Percentiles rank a stretch among this genome's conserved stretches.
phyloP scores from a whole-genome alignment of 2,329 filamentous ascomycete species.

The Pyrenophora graminea region DNA sequence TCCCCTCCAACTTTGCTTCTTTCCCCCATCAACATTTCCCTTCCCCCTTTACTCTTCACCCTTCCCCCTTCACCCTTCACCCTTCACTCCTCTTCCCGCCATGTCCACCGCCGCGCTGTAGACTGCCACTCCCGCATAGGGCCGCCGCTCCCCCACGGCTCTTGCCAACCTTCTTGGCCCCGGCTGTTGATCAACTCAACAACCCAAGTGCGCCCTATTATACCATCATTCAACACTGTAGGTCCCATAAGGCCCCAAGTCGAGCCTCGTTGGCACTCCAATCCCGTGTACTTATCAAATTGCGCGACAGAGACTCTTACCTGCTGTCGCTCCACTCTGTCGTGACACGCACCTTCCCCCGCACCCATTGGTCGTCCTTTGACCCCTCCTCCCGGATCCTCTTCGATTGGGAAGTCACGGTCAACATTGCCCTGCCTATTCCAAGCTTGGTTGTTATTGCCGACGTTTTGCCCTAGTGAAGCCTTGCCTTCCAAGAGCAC shows the following conservation, averaged over 20 bases:
- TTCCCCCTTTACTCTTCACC: conserved; percentile 2
- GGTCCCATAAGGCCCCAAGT: conserved; percentile 2
- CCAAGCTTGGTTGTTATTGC: neutral
- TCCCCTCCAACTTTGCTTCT: conserved; percentile 20
- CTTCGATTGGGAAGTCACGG: conserved; percentile 18
- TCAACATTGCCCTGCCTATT: conserved; percentile 9
- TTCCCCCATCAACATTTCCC: neutral
- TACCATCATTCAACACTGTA: conserved; percentile 16
- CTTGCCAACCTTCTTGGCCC: conserved; percentile 18
- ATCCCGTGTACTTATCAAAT: conserved; percentile 19
- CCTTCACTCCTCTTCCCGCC: conserved; percentile 6
- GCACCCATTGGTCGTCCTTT: conserved; percentile 13
- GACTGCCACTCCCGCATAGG: conserved; percentile 18
- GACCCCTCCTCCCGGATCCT: conserved; percentile 12
- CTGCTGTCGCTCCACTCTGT: conserved; percentile 18
- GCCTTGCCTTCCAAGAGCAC: conserved; percentile 8
- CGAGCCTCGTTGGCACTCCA: neutral
- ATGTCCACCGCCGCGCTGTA: conserved; percentile 36
- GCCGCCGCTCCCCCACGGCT: conserved; percentile 18
- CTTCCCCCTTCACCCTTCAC: neutral
- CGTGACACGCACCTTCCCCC: conserved; percentile 18
- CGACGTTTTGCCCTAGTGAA: conserved; percentile 6
- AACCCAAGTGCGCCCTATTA: conserved; percentile 7
- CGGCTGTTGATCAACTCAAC: conserved; percentile 32
- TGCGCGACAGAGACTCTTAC: conserved; percentile 16